Conservation (phyloP, 306 rosid species). For the Fragaria vesca region DNA sequence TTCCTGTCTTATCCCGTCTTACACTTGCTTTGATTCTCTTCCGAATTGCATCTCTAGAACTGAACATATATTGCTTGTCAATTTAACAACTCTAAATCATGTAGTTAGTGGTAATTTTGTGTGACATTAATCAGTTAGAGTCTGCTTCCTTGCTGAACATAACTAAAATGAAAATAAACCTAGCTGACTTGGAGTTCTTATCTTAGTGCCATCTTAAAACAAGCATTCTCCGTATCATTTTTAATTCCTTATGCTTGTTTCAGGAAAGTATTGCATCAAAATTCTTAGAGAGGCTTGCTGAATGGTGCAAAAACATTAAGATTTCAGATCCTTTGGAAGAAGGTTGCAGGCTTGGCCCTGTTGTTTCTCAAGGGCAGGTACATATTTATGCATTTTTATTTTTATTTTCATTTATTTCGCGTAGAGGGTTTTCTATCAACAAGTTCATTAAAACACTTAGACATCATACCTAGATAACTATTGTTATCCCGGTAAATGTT, state of each 20-base stretch:
- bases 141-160: neutral
- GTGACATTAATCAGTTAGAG: neutral
- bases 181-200: neutral
- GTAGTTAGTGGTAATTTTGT: neutral
- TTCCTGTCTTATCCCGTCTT: neutral
- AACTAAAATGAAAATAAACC: neutral
- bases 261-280: conserved; percentile 87
- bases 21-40: neutral
- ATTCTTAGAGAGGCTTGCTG: conserved; percentile 68
- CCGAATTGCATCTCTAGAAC: neutral
- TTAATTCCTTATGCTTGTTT: conserved; percentile 23
- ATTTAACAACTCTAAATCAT: neutral
- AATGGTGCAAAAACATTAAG: conserved; percentile 83
- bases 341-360: conserved; percentile 98
- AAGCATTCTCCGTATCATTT: neutral
- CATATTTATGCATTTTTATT: conserved; percentile 8
- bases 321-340: conserved; percentile 96
- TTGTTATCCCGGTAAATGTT: neutral
- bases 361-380: conserved; percentile 92
- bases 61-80: neutral
- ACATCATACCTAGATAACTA: neutral
- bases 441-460: neutral
- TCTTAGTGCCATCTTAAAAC: neutral
- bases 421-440: neutral
- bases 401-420: neutral